These are phyloP conservation scores for Solanum chiquidenum DNA, from an alignment of 257 asterid genomes.

Conservation along the genomic window DNA sequence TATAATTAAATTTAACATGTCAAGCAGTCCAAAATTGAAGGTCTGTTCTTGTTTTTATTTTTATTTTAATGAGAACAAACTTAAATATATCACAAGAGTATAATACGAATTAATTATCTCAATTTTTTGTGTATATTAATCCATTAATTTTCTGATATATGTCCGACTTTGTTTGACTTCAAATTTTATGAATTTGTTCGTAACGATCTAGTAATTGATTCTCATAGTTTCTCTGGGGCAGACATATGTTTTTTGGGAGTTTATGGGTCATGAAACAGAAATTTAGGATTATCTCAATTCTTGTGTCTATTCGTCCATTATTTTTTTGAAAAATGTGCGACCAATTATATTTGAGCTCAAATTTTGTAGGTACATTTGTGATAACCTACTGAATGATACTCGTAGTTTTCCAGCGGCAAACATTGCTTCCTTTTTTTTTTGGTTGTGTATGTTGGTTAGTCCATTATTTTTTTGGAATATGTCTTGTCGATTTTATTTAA, in stretches of 20 bases:
- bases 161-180: not conserved
- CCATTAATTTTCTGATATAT: no score
- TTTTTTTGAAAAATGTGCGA: no score
- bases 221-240: no score
- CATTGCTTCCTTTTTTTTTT: no score
- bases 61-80: not conserved
- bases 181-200: not conserved
- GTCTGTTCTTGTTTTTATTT: not conserved
- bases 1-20: not conserved
- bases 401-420: not conserved
- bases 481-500: no score
- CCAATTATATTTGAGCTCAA: not conserved
- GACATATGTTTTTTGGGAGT: not conserved
- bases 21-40: not conserved
- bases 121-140: not conserved
- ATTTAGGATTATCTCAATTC: no score
- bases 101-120: not conserved
- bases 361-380: no score
- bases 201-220: not conserved
- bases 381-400: not conserved
- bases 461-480: no score
- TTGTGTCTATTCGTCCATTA: no score
- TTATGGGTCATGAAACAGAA: not conserved
- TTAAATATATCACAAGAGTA: not conserved
- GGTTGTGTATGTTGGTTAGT: no score